Evolutionary conservation across 2,329 filamentous ascomycete genomes (phyloP).

Genomic region (Ceratocystis lukuohia): DNA sequence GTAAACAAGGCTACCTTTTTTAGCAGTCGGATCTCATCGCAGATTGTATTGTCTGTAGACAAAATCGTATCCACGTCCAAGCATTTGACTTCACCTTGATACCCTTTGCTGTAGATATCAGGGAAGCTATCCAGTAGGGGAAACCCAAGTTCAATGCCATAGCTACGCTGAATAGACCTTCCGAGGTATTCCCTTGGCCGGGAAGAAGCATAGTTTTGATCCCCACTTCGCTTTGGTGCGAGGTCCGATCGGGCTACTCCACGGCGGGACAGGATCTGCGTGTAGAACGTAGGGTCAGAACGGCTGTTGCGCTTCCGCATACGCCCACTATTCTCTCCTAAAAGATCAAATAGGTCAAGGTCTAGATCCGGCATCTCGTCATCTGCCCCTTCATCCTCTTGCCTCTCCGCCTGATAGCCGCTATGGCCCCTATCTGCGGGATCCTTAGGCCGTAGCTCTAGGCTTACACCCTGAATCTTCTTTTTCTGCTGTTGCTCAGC

Average conservation of each 20-base stretch:
- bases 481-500: slow-evolving; percentile 1
- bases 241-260: slow-evolving; percentile 2
- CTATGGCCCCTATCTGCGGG: neutral
- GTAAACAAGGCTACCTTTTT: slow-evolving; percentile 50
- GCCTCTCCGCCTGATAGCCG: neutral
- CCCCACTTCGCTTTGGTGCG: neutral
- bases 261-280: slow-evolving; percentile 11
- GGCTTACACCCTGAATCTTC: neutral
- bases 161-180: slow-evolving; percentile 25
- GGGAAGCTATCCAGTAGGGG: slow-evolving; percentile 79
- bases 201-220: neutral
- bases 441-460: neutral
- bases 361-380: slow-evolving; percentile 23
- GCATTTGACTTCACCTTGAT: slow-evolving; percentile 12
- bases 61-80: slow-evolving; percentile 46
- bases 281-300: neutral
- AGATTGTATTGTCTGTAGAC: slow-evolving; percentile 63
- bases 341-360: slow-evolving; percentile 19
- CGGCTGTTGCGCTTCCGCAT: slow-evolving; percentile 8
- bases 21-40: slow-evolving; percentile 51
- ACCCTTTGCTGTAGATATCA: slow-evolving; percentile 44
- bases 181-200: slow-evolving; percentile 9
- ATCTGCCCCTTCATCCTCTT: slow-evolving; percentile 21
- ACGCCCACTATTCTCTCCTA: neutral
- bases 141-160: slow-evolving; percentile 46